These are phyloP conservation scores for Myriosclerotinia duriaeana DNA, from an alignment of 2,329 filamentous ascomycete species.

Conservation along the genomic window DNA sequence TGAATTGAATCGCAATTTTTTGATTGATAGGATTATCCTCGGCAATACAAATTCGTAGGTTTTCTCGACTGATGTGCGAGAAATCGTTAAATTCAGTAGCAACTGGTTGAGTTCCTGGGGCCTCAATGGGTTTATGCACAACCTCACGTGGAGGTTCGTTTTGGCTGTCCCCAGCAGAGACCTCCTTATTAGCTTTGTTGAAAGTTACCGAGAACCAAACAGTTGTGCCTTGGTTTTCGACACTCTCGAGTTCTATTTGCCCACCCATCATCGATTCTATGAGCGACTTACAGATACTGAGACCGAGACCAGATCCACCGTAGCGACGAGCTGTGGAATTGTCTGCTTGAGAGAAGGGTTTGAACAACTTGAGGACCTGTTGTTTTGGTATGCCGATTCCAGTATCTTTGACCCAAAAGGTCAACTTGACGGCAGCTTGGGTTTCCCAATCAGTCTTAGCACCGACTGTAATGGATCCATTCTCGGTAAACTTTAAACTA, in stretches of 20 bases:
- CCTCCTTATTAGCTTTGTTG: constrained; percentile 70
- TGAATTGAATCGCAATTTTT: constrained; percentile 89
- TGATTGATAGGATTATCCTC: constrained; percentile 96
- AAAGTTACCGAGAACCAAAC: constrained; percentile 82
- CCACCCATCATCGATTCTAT: constrained; percentile 92
- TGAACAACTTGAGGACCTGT: constrained; percentile 81
- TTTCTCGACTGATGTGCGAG: constrained; percentile 68
- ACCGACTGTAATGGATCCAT: constrained; percentile 80
- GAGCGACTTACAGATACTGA: constrained; percentile 92
- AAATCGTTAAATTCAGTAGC: constrained; percentile 60
- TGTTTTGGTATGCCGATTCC: constrained; percentile 87
- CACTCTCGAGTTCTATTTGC: constrained; percentile 76
- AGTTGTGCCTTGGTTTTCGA: constrained; percentile 67
- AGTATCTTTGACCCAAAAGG: constrained; percentile 84
- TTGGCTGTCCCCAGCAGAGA: constrained; percentile 56
- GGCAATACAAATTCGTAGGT: constrained; percentile 86
- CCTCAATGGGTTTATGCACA: constrained; percentile 46
- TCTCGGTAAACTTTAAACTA: constrained; percentile 89
- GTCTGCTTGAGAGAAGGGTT: constrained; percentile 90
- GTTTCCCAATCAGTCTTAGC: constrained; percentile 72
- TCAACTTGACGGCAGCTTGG: constrained; percentile 68
- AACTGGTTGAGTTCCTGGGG: constrained; percentile 43
- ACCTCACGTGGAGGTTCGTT: constrained; percentile 39
- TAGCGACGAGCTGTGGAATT: constrained; percentile 87
- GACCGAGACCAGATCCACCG: constrained; percentile 83